These are phyloP conservation scores for Auriscalpium vulgare DNA, from an alignment of 768 basidiomycete genomes.

Conservation along the genomic window DNA sequence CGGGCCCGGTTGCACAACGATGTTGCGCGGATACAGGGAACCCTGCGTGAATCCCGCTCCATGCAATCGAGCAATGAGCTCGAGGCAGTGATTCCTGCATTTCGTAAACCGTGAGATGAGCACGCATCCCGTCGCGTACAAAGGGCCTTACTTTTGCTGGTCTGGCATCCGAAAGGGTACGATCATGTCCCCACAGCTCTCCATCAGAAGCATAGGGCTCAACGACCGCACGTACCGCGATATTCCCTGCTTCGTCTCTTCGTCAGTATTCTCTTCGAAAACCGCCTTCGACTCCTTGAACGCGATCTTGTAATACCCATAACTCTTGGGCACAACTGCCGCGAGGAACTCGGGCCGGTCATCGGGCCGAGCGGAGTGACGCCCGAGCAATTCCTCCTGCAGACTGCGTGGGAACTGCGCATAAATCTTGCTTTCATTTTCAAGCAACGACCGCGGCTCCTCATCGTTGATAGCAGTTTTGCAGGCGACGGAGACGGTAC, in stretches of 20 bases:
- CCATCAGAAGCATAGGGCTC: conserved; percentile 39
- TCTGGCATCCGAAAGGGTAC: conserved; percentile 1
- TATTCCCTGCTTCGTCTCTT: no score
- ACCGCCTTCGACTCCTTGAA: conserved; percentile 1
- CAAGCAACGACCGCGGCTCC: conserved; percentile 11
- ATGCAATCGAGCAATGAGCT: conserved; percentile 35
- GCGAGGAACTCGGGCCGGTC: conserved; percentile 37
- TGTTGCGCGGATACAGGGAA: conserved; percentile 35
- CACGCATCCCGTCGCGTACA: conserved; percentile 5
- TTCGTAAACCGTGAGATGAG: background rate
- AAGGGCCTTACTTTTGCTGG: conserved; percentile 9
- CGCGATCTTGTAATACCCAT: conserved; percentile 44
- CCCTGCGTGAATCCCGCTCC: conserved; percentile 30
- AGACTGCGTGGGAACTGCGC: conserved; percentile 36
- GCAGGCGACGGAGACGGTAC: conserved; percentile 16
- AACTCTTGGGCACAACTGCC: conserved; percentile 55
- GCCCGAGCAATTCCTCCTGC: conserved; percentile 43
- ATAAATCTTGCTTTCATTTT: conserved; percentile 37
- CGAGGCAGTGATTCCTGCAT: conserved; percentile 7
- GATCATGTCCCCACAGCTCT: conserved; percentile 37
- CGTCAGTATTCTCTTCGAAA: background rate
- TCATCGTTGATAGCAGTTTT: conserved; percentile 14
- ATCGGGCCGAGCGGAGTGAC: conserved; percentile 35
- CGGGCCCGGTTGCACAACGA: conserved; percentile 36
- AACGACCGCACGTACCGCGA: background rate